Percentiles rank a stretch among this genome's conserved stretches.
Evolutionary conservation across 2,329 filamentous ascomycete species (phyloP).

Genomic region (Mycocentrospora acerina): DNA sequence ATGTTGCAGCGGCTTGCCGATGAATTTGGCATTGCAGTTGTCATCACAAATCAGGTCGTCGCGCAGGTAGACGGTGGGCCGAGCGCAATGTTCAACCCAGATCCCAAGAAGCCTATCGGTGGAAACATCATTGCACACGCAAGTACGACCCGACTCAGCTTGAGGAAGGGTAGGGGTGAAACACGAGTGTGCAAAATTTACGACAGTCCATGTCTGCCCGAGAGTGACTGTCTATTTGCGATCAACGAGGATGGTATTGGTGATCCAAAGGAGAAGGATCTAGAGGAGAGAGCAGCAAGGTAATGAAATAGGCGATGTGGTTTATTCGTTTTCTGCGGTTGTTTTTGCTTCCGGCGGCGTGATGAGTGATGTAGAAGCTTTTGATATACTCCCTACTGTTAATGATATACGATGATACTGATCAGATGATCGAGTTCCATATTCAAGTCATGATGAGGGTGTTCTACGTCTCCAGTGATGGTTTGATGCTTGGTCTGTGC

Average conservation of each 20-base stretch:
- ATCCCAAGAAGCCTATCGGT: slow-evolving; percentile 98
- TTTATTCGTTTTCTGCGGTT: neutral
- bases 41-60: slow-evolving; percentile 98
- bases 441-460: no score
- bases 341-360: slow-evolving; percentile 19
- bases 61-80: slow-evolving; percentile 97
- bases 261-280: slow-evolving; percentile 91
- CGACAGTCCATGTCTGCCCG: slow-evolving; percentile 93
- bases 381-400: slow-evolving; percentile 3
- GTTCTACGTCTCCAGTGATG: neutral
- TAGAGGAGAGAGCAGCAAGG: slow-evolving; percentile 64
- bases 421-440: no score
- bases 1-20: slow-evolving; percentile 75
- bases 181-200: slow-evolving; percentile 99
- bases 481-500: slow-evolving; percentile 23
- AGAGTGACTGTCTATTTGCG: slow-evolving; percentile 94
- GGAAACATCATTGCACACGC: slow-evolving; percentile 99
- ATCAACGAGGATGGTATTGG: slow-evolving; percentile 97
- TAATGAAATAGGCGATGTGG: slow-evolving; percentile 1
- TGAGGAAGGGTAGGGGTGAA: slow-evolving; percentile 94
- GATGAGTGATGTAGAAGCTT: slow-evolving; percentile 10
- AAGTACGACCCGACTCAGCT: slow-evolving; percentile 87
- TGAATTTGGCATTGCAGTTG: slow-evolving; percentile 92
- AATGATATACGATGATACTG: slow-evolving; percentile 6
- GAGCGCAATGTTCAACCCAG: slow-evolving; percentile 97